Percentiles rank a stretch among this genome's conserved stretches.
Conservation (phyloP, 108 stramenopile species). For the Nitzschia inconspicua region DNA sequence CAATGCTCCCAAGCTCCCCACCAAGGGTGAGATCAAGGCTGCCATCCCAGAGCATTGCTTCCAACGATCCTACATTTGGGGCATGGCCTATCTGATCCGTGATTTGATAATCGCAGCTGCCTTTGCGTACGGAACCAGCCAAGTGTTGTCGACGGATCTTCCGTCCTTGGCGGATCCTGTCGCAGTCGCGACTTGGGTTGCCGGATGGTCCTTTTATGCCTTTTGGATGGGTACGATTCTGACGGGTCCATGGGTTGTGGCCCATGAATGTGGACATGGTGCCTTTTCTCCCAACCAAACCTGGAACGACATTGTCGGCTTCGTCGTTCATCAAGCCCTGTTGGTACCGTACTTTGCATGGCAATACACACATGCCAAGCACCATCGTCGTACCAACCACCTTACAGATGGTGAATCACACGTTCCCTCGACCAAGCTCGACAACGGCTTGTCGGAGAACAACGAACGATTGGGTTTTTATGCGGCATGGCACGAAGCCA, state of each 20-base stretch:
- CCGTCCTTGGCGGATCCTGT: conserved; percentile 37
- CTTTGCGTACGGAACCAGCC: conserved; percentile 70
- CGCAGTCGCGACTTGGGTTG: conserved; percentile 40
- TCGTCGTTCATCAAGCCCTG: conserved; percentile 92
- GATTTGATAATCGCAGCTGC: conserved; percentile 82
- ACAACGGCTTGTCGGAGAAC: conserved; percentile 72
- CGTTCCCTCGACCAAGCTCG: conserved; percentile 64
- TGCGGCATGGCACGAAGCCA: conserved; percentile 78
- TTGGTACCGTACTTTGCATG: conserved; percentile 99
- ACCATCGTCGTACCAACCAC: conserved; percentile 96
- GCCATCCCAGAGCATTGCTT: conserved; percentile 93
- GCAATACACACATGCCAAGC: conserved; percentile 98
- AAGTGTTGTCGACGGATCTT: conserved; percentile 75
- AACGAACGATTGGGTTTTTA: conserved; percentile 67
- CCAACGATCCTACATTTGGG: conserved; percentile 80
- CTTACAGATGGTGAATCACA: conserved; percentile 94
- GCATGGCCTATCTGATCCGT: conserved; percentile 76
- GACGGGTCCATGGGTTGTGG: conserved; percentile 98
- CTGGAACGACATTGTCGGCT: conserved; percentile 95
- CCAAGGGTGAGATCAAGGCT: conserved; percentile 89
- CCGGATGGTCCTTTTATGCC: conserved; percentile 93
- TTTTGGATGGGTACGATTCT: conserved; percentile 96
- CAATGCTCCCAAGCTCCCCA: conserved; percentile 80
- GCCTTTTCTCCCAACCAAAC: conserved; percentile 90
- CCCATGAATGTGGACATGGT: conserved; percentile 99